A percentile compares a stretch with the other conserved stretches of the same genome.
These are phyloP conservation scores for Skeletonema menzelii DNA, from an alignment of 108 stramenopile genomes.

Conservation along the genomic window DNA sequence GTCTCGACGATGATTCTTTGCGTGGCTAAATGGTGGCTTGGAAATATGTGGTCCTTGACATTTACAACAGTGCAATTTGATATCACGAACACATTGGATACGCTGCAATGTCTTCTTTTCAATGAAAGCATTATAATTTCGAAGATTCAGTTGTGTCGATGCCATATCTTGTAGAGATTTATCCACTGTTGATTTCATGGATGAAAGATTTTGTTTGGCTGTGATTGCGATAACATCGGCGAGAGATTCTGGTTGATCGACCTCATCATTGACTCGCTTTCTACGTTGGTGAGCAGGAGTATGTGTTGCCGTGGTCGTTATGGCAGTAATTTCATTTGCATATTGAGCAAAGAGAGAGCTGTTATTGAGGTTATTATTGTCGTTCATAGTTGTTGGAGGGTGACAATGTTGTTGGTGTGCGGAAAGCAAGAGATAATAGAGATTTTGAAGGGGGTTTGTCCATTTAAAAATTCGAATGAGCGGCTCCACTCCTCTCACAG, in stretches of 20 bases:
- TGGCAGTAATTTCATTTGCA: background rate
- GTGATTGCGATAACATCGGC: conserved; percentile 21
- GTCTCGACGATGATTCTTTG: conserved; percentile 33
- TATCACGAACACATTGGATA: conserved; percentile 33
- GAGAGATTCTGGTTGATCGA: conserved; percentile 2
- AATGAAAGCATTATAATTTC: conserved; percentile 33
- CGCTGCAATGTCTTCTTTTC: conserved; percentile 36
- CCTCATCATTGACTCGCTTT: background rate
- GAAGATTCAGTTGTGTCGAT: conserved; percentile 19
- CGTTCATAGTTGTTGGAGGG: background rate
- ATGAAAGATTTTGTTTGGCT: conserved; percentile 24
- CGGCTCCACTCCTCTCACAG: too few relatives aligned
- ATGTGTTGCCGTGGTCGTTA: background rate
- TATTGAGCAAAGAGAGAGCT: background rate
- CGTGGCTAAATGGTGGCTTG: conserved; percentile 45
- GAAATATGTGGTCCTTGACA: conserved; percentile 42
- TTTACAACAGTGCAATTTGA: conserved; percentile 39
- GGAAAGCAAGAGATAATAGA: too few relatives aligned
- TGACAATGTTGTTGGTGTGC: too few relatives aligned
- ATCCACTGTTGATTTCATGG: conserved; percentile 32
- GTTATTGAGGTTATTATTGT: background rate
- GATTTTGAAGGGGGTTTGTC: background rate
- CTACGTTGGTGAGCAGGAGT: background rate
- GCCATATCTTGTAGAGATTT: conserved; percentile 18
- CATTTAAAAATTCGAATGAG: too few relatives aligned